Evolutionary conservation across 768 basidiomycete genomes (phyloP).

Genomic region (Rhodocollybia butyracea): DNA sequence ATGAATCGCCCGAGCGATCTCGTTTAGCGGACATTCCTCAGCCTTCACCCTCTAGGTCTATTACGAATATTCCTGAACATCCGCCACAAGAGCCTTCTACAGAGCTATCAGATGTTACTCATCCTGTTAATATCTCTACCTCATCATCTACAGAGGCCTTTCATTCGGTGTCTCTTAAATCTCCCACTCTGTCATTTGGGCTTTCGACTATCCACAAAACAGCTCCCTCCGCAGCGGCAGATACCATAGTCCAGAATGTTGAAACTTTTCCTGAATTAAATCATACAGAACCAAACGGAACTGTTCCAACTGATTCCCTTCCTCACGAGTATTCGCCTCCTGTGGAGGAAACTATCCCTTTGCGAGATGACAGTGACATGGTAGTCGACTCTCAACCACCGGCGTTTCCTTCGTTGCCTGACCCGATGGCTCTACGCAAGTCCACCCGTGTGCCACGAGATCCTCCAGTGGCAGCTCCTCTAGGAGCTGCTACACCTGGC

Average conservation of each 20-base stretch:
- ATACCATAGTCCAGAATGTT: background rate
- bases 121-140: conserved; percentile 14
- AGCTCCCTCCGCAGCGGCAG: background rate
- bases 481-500: conserved; percentile 40
- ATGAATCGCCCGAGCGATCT: conserved; percentile 47
- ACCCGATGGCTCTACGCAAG: conserved; percentile 67
- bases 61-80: too few species aligned
- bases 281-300: background rate
- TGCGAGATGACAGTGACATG: background rate
- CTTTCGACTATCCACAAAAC: background rate
- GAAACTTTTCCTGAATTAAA: background rate
- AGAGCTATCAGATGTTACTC: conserved; percentile 6
- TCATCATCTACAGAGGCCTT: conserved; percentile 33
- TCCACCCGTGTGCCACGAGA: conserved; percentile 55
- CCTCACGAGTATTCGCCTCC: background rate
- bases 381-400: conserved; percentile 34
- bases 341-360: background rate
- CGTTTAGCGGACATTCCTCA: background rate
- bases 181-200: conserved; percentile 16
- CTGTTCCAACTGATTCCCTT: background rate
- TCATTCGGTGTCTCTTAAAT: conserved; percentile 36
- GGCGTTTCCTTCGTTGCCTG: conserved; percentile 63
- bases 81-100: too few species aligned
- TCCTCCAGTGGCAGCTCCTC: conserved; percentile 26
- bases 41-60: too few species aligned